Base-by-base conservation (phyloP, 2,329 filamentous ascomycete species). In the Fusarium secorum region DNA sequence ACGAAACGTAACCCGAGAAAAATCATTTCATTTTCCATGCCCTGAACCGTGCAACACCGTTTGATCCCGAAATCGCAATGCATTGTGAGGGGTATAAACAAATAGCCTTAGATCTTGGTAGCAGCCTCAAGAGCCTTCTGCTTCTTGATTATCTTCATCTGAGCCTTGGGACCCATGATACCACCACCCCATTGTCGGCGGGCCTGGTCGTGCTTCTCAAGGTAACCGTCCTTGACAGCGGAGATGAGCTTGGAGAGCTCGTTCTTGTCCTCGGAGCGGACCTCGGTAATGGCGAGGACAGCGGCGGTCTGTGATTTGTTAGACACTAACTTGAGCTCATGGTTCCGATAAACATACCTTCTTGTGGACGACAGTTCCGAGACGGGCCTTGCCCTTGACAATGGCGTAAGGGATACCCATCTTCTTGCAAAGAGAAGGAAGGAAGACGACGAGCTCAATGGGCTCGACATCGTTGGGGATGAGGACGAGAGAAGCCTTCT, bases 371-470 rank as follows among this genome's bases (percentile, higher is more conserved):
- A 99, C 95, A 70, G 96, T 98, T 79, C 96, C 96, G 80, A 99
- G 93, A 87, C 96, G 92, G 78, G 96, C 96, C 93, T 99, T 99
- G 88, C 96, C 96, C 93, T 99, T 99, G 83, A 99, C 90, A 79
- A 99, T 98, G 82, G 95, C 96, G 85, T 98, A 99, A 75, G 97
- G 96, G 79, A 98, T 91, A 87, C 97, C 97, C 95, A 99, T 99
- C 93, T 99, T 99, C 86, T 95, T 93, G 93, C 96, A 99, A 78
- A 99, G 93, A 80, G 96, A 95, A 77, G 96, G 96, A 74, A 99
- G 91, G 93, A 97, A 99, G 86, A 99, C 94, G 81, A 99, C 97
- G 79, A 99, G 88, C 90, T 99, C 96, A 82, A 99, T 99, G 80
- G 96, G 96, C 89, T 99, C 96, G 79, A 99, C 97, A 83, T 99